Evolutionary conservation across 1,284 basidiomycete species (phyloP).

Genomic region (Microbotryum saponariae): DNA sequence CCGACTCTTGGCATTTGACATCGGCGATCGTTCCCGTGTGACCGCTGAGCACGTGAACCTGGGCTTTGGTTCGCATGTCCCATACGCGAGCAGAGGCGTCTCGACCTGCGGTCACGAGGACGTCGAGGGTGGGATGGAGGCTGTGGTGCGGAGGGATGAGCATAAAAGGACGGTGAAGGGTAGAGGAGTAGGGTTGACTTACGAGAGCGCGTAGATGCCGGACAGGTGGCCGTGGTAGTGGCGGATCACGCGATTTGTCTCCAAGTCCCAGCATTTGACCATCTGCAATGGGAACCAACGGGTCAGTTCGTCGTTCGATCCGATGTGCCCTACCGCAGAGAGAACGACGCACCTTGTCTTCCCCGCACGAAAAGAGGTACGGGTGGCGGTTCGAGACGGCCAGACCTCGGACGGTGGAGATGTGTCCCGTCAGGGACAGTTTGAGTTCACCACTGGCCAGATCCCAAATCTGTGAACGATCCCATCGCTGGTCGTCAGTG

Average conservation of each 20-base stretch:
- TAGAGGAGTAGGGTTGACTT: conserved; percentile 17
- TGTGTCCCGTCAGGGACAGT: conserved; percentile 91
- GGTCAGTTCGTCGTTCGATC: too few species aligned
- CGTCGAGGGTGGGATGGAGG: conserved; percentile 89
- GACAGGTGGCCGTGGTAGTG: conserved; percentile 97
- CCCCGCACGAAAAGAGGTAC: conserved; percentile 93
- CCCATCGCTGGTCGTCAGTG: too few species aligned
- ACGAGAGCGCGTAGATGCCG: conserved; percentile 78
- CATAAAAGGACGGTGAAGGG: neutral
- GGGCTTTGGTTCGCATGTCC: conserved; percentile 98
- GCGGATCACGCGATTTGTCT: conserved; percentile 96
- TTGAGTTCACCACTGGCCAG: conserved; percentile 91
- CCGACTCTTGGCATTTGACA: conserved; percentile 89
- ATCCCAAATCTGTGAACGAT: conserved; percentile 70
- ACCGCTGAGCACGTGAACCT: conserved; percentile 85
- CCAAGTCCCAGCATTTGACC: conserved; percentile 99
- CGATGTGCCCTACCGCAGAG: too few species aligned
- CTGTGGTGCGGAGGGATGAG: conserved; percentile 36
- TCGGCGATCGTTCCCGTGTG: conserved; percentile 91
- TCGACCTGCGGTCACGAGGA: conserved; percentile 88
- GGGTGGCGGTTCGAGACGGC: conserved; percentile 89
- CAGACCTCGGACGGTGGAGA: conserved; percentile 88
- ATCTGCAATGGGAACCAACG: conserved; percentile 47
- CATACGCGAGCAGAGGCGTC: conserved; percentile 94
- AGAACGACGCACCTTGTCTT: conserved; percentile 68